These are phyloP conservation scores for Piromyces finnis DNA, from an alignment of 192 early-diverging fungal genomes.

Conservation along the genomic window DNA sequence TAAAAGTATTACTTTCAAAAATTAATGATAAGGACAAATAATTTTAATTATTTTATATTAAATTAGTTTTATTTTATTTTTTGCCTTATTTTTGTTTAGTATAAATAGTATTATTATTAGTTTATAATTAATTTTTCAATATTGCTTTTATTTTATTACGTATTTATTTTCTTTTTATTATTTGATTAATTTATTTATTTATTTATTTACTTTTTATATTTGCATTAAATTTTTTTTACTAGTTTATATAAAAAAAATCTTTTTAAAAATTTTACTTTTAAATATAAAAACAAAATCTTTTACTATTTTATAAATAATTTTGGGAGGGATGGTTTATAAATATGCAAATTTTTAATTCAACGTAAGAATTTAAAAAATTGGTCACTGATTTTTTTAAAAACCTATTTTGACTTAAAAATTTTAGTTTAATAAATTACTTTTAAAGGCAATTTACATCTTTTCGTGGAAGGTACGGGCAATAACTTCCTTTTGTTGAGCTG, in stretches of 20 bases:
- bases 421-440: neutral
- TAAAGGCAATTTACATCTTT: neutral
- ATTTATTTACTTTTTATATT: neutral
- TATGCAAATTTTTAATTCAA: neutral
- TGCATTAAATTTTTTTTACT: neutral
- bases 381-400: neutral
- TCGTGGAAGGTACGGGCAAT: conserved; percentile 4
- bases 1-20: too few relatives aligned
- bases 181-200: too few relatives aligned
- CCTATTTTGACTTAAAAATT: neutral
- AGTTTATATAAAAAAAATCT: neutral
- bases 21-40: too few relatives aligned
- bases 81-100: too few relatives aligned
- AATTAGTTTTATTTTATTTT: too few relatives aligned
- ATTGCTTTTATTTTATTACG: too few relatives aligned
- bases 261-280: neutral
- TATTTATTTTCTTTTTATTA: too few relatives aligned
- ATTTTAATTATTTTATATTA: too few relatives aligned
- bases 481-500: conserved; percentile 7
- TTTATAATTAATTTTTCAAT: too few relatives aligned
- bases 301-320: neutral
- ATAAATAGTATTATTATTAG: too few relatives aligned
- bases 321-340: neutral
- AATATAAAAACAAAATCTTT: neutral
- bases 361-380: neutral